These are phyloP conservation scores for Taiozyma sp. DNA, from an alignment of 1,139 yeast genomes.

Conservation along the genomic window DNA sequence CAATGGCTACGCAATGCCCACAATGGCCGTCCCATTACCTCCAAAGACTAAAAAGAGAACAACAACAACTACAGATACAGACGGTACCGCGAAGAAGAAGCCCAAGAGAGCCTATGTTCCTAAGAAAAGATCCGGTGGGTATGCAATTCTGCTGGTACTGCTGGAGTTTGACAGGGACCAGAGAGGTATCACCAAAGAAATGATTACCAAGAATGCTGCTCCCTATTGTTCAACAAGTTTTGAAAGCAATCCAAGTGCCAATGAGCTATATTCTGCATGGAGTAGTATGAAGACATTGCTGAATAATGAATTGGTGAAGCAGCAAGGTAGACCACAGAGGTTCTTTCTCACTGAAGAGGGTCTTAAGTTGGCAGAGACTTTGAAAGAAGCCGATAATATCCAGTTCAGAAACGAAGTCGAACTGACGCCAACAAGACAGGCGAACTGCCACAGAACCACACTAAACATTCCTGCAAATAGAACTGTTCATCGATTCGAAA, in stretches of 20 bases:
- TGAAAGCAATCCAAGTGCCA: conserved; percentile 52
- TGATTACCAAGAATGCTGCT: conserved; percentile 50
- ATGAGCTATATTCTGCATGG: conserved; percentile 79
- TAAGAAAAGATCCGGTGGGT: conserved; percentile 74
- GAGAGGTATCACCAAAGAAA: conserved; percentile 55
- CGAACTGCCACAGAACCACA: neutral
- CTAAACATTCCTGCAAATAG: conserved; percentile 3
- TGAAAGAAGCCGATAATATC: conserved; percentile 41
- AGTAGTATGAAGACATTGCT: conserved; percentile 57
- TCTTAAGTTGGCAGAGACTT: conserved; percentile 48
- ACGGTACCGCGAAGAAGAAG: conserved; percentile 19
- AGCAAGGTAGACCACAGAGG: conserved; percentile 52
- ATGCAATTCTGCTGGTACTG: conserved; percentile 71
- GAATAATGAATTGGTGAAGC: conserved; percentile 55
- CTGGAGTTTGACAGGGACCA: conserved; percentile 44
- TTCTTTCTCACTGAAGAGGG: conserved; percentile 77
- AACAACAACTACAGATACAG: conserved; percentile 1
- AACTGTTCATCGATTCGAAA: neutral
- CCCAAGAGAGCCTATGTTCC: conserved; percentile 58
- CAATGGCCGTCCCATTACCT: neutral
- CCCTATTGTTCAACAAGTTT: conserved; percentile 64
- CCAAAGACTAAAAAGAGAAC: conserved; percentile 3
- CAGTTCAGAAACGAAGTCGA: conserved; percentile 23
- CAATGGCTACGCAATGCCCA: conserved; percentile 11
- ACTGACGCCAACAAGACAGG: conserved; percentile 1